A percentile compares a stretch with the other conserved stretches of the same genome.
phyloP scores from a whole-genome alignment of 805 yeast species.

The Clavispora vitiphila region DNA sequence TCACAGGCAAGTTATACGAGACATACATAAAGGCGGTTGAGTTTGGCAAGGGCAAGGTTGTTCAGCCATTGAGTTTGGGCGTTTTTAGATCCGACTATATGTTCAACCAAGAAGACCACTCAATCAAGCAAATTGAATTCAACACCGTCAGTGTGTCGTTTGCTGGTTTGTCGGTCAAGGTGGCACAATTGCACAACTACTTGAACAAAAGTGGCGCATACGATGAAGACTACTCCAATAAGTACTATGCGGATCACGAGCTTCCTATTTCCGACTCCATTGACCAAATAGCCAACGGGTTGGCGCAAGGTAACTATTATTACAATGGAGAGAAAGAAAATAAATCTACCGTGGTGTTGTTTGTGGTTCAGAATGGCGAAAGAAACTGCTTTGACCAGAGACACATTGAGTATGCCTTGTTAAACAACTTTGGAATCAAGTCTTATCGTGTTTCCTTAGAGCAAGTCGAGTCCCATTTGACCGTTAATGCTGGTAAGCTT shows the following conservation, averaged over 20 bases:
- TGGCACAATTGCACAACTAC: conserved; percentile 68
- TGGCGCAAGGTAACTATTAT: conserved; percentile 58
- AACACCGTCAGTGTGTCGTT: conserved; percentile 95
- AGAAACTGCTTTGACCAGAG: conserved; percentile 91
- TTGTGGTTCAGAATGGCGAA: conserved; percentile 81
- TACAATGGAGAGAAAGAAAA: conserved; percentile 37
- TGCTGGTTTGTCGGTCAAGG: conserved; percentile 82
- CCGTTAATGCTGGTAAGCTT: conserved; percentile 42
- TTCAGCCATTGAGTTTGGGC: conserved; percentile 72
- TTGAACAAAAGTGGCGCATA: conserved; percentile 59
- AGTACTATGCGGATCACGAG: conserved; percentile 41
- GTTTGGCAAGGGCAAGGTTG: conserved; percentile 38
- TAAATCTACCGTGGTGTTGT: conserved; percentile 50
- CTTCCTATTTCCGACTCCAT: conserved; percentile 70
- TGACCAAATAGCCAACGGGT: conserved; percentile 56
- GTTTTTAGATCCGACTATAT: conserved; percentile 89
- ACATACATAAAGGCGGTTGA: conserved; percentile 47
- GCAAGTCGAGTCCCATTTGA: conserved; percentile 45
- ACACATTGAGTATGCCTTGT: conserved; percentile 66
- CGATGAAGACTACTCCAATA: conserved; percentile 33
- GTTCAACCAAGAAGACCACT: conserved; percentile 39
- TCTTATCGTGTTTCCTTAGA: conserved; percentile 65
- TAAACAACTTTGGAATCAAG: conserved; percentile 50
- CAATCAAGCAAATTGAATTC: conserved; percentile 90
- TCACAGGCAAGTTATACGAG: conserved; percentile 75